Evolutionary conservation across 2,329 filamentous ascomycete species (phyloP).

Genomic region (Pseudocercospora crystallina): DNA sequence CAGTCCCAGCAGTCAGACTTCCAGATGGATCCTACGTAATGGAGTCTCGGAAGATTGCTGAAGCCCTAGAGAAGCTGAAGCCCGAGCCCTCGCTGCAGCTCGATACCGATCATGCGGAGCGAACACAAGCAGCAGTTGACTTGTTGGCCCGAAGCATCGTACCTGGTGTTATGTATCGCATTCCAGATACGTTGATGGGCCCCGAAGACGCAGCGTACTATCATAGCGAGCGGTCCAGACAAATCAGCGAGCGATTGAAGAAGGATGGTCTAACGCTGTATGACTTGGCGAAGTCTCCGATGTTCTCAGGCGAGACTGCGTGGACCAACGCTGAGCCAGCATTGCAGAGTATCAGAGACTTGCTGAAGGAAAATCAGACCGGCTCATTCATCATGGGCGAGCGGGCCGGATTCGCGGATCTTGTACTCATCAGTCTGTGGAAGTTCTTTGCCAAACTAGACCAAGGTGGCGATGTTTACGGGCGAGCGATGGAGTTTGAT

Average conservation of each 20-base stretch:
- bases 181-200: conserved; percentile 53
- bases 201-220: conserved; percentile 54
- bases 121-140: conserved; percentile 44
- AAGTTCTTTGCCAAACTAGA: conserved; percentile 37
- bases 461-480: conserved; percentile 35
- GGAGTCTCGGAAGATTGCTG: conserved; percentile 62
- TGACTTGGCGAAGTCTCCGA: conserved; percentile 5
- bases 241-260: too few relatives aligned
- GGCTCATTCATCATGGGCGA: conserved; percentile 58
- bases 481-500: conserved; percentile 43
- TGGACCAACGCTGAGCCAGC: conserved; percentile 51
- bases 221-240: too few relatives aligned
- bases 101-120: conserved; percentile 47
- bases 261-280: neutral
- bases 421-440: conserved; percentile 50
- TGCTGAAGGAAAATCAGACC: conserved; percentile 41
- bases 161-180: conserved; percentile 46
- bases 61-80: conserved; percentile 57
- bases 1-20: conserved; percentile 56
- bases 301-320: too few relatives aligned
- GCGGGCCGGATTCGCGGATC: conserved; percentile 56
- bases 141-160: conserved; percentile 40
- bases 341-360: conserved; percentile 48
- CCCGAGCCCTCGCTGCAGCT: conserved; percentile 60
- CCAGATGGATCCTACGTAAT: conserved; percentile 59